These are phyloP conservation scores for Phytophthora foliorum DNA, from an alignment of 352 stramenopile genomes.

Conservation along the genomic window DNA sequence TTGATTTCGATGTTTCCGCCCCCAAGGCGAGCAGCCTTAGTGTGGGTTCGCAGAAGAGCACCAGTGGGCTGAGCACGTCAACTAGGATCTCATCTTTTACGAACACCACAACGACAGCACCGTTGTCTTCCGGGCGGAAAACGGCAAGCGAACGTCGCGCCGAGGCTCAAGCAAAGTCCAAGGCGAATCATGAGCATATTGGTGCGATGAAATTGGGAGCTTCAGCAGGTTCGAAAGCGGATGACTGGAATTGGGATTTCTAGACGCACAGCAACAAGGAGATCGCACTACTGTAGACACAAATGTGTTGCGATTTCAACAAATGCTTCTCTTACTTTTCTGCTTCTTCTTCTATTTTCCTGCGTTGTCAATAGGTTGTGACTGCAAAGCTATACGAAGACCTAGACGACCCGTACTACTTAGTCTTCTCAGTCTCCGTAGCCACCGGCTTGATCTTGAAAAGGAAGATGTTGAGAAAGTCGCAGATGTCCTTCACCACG, in stretches of 20 bases:
- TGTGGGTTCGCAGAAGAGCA: slow-evolving; percentile 24
- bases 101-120: slow-evolving; percentile 14
- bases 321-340: slow-evolving; percentile 31
- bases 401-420: too few species aligned
- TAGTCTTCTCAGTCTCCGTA: slow-evolving; percentile 41
- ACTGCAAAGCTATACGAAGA: too few species aligned
- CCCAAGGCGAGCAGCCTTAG: slow-evolving; percentile 32
- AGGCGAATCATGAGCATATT: slow-evolving; percentile 60
- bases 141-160: slow-evolving; percentile 60
- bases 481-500: slow-evolving; percentile 88
- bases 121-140: slow-evolving; percentile 43
- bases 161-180: slow-evolving; percentile 73
- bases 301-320: slow-evolving; percentile 26
- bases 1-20: slow-evolving; percentile 39
- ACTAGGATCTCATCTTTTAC: slow-evolving; percentile 23
- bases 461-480: slow-evolving; percentile 88
- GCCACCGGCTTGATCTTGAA: slow-evolving; percentile 77
- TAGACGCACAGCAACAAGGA: slow-evolving; percentile 33
- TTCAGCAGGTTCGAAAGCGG: slow-evolving; percentile 48
- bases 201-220: slow-evolving; percentile 72
- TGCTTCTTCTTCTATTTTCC: slow-evolving; percentile 16
- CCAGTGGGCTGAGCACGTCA: slow-evolving; percentile 22
- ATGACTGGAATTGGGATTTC: slow-evolving; percentile 90
- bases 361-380: not conserved
- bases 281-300: not conserved